Conservation (phyloP, 2,329 filamentous ascomycete genomes). For the Colletotrichum musae region DNA sequence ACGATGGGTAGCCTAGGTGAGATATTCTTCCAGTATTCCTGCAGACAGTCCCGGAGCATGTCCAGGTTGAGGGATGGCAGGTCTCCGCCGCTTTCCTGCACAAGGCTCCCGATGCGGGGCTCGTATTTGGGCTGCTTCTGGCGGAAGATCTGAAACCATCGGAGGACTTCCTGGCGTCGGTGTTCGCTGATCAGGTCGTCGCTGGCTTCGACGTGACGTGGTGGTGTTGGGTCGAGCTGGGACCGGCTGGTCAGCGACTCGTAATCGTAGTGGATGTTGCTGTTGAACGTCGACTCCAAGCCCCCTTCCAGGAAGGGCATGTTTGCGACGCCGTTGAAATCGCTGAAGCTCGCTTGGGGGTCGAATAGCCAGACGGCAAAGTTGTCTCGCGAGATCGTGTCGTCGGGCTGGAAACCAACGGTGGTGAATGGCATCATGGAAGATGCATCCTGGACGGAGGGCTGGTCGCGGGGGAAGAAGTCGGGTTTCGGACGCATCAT, state of each 20-base stretch:
- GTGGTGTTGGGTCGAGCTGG: slow-evolving; percentile 60
- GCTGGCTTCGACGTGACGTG: slow-evolving; percentile 54
- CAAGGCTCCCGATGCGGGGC: slow-evolving; percentile 40
- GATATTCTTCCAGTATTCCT: slow-evolving; percentile 90
- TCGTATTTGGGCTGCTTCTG: slow-evolving; percentile 60
- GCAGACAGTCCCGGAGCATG: slow-evolving; percentile 88
- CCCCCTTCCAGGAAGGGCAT: slow-evolving; percentile 65
- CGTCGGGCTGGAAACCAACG: slow-evolving; percentile 53
- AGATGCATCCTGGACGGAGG: slow-evolving; percentile 50
- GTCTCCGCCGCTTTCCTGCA: slow-evolving; percentile 59
- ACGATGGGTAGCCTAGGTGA: slow-evolving; percentile 90
- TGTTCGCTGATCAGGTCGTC: slow-evolving; percentile 62
- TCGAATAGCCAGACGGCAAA: slow-evolving; percentile 69
- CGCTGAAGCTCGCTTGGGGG: slow-evolving; percentile 56
- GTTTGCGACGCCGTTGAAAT: slow-evolving; percentile 57
- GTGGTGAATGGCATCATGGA: slow-evolving; percentile 52
- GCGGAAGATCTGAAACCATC: slow-evolving; percentile 59
- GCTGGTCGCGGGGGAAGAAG: slow-evolving; percentile 53
- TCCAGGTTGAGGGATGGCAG: slow-evolving; percentile 74
- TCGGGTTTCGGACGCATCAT: slow-evolving; percentile 55
- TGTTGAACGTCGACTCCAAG: slow-evolving; percentile 66
- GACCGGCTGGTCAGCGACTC: slow-evolving; percentile 64
- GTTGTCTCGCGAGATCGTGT: slow-evolving; percentile 57
- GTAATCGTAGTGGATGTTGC: slow-evolving; percentile 65
- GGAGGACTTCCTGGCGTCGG: slow-evolving; percentile 61